A percentile compares a stretch with the other conserved stretches of the same genome.
Evolutionary conservation across 1,139 yeast species (phyloP).

Genomic region (Yamadazyma atmosphaerica): DNA sequence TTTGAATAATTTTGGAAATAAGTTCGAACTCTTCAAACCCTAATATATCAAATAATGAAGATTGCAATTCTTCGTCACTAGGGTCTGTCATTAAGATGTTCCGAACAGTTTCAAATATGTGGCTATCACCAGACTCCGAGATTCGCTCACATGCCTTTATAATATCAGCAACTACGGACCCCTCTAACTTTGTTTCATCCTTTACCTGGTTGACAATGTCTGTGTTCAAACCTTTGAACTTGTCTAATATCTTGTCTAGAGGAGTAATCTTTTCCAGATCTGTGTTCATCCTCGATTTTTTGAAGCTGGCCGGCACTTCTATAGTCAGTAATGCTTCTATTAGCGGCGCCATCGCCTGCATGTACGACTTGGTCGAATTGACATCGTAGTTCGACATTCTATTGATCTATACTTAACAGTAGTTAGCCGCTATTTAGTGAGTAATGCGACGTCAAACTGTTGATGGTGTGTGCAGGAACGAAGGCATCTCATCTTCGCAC

Average conservation of each 20-base stretch:
- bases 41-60: conserved; percentile 68
- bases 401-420: background rate
- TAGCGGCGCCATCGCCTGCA: conserved; percentile 77
- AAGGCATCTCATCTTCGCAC: conserved; percentile 1
- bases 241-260: conserved; percentile 26
- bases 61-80: conserved; percentile 65
- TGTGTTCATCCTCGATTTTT: conserved; percentile 33
- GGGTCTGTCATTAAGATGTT: conserved; percentile 28
- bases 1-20: conserved; percentile 63
- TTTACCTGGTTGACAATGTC: conserved; percentile 31
- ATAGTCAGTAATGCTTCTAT: conserved; percentile 42
- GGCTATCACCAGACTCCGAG: conserved; percentile 23
- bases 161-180: conserved; percentile 20
- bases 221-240: conserved; percentile 34
- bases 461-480: conserved; percentile 4
- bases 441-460: background rate
- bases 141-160: conserved; percentile 29
- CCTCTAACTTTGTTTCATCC: conserved; percentile 16
- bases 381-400: conserved; percentile 36
- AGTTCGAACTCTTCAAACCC: conserved; percentile 87
- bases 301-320: conserved; percentile 20
- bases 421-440: background rate
- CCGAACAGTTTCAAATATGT: conserved; percentile 22
- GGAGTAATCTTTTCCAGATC: conserved; percentile 31
- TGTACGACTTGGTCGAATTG: conserved; percentile 70